Evolutionary conservation across 2,329 filamentous ascomycete genomes (phyloP).

Genomic region (Podosphaera fusca): DNA sequence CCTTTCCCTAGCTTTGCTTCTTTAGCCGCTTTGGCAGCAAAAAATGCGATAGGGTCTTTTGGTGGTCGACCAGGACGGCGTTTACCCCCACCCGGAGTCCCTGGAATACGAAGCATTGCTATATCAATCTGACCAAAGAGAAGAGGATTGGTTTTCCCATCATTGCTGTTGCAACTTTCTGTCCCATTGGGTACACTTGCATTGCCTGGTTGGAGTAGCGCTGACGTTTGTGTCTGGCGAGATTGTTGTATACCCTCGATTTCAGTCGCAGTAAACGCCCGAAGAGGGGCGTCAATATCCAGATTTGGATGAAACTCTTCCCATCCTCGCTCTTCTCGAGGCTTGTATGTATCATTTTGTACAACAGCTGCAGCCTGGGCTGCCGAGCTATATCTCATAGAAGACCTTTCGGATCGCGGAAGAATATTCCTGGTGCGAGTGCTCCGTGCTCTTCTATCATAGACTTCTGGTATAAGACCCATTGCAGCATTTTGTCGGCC

Average conservation of each 20-base stretch:
- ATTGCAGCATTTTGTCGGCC: slow-evolving; percentile 26
- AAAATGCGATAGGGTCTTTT: slow-evolving; percentile 35
- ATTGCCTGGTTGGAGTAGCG: slow-evolving; percentile 16
- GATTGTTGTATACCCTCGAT: slow-evolving; percentile 50
- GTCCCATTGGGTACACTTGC: slow-evolving; percentile 9
- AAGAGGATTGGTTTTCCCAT: slow-evolving; percentile 8
- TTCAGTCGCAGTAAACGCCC: slow-evolving; percentile 60
- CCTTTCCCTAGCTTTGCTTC: slow-evolving; percentile 14
- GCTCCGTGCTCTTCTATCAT: slow-evolving; percentile 27
- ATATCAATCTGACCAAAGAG: slow-evolving; percentile 10
- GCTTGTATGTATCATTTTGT: slow-evolving; percentile 91
- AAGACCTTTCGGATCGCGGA: slow-evolving; percentile 27
- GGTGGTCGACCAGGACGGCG: slow-evolving; percentile 40
- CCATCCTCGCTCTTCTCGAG: slow-evolving; percentile 87
- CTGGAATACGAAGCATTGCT: slow-evolving; percentile 16
- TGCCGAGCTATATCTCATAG: slow-evolving; percentile 14
- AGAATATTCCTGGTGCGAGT: slow-evolving; percentile 30
- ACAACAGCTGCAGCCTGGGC: slow-evolving; percentile 76
- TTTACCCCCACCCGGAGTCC: slow-evolving; percentile 21
- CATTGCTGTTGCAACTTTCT: slow-evolving; percentile 9
- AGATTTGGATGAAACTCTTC: slow-evolving; percentile 94
- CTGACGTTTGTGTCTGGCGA: slow-evolving; percentile 18
- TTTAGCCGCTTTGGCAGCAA: slow-evolving; percentile 22
- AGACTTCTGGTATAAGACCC: slow-evolving; percentile 23
- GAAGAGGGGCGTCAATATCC: slow-evolving; percentile 63